Percentiles rank a stretch among this genome's conserved stretches.
Conservation (phyloP, 371 early-diverging fungal genomes). For the Apophysomyces sp. region DNA sequence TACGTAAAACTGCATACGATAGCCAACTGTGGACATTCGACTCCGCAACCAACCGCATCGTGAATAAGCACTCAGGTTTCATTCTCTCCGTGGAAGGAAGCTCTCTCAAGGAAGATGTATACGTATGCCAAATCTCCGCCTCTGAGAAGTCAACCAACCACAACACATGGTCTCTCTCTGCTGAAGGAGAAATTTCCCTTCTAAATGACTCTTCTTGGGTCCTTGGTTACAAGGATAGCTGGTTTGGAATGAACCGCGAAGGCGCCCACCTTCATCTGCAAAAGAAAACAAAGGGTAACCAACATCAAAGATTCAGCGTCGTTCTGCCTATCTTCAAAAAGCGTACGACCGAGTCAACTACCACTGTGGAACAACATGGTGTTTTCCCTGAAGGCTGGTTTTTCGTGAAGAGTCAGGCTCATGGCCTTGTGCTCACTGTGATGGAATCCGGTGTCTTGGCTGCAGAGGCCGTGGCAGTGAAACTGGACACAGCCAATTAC, state of each 20-base stretch:
- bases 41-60: slow-evolving; percentile 30
- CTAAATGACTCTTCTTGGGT: slow-evolving; percentile 40
- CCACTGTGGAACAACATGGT: slow-evolving; percentile 15
- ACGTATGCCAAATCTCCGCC: slow-evolving; percentile 35
- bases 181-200: slow-evolving; percentile 37
- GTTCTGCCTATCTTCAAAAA: slow-evolving; percentile 47
- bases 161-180: slow-evolving; percentile 35
- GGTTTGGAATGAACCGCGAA: slow-evolving; percentile 40
- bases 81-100: slow-evolving; percentile 43
- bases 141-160: slow-evolving; percentile 9
- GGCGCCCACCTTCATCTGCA: slow-evolving; percentile 45
- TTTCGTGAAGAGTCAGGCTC: slow-evolving; percentile 61
- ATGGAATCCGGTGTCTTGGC: slow-evolving; percentile 33
- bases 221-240: slow-evolving; percentile 51
- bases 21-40: slow-evolving; percentile 58
- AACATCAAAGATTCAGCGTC: slow-evolving; percentile 37
- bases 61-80: slow-evolving; percentile 52
- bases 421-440: slow-evolving; percentile 48
- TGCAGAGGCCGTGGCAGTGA: slow-evolving; percentile 31
- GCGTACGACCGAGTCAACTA: slow-evolving; percentile 9
- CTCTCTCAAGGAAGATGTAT: slow-evolving; percentile 40
- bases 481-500: slow-evolving; percentile 47
- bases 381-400: slow-evolving; percentile 62
- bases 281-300: slow-evolving; percentile 21
- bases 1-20: slow-evolving; percentile 39